Evolutionary conservation across 192 early-diverging fungal genomes (phyloP).

Genomic region (Powellomyces hirtus): DNA sequence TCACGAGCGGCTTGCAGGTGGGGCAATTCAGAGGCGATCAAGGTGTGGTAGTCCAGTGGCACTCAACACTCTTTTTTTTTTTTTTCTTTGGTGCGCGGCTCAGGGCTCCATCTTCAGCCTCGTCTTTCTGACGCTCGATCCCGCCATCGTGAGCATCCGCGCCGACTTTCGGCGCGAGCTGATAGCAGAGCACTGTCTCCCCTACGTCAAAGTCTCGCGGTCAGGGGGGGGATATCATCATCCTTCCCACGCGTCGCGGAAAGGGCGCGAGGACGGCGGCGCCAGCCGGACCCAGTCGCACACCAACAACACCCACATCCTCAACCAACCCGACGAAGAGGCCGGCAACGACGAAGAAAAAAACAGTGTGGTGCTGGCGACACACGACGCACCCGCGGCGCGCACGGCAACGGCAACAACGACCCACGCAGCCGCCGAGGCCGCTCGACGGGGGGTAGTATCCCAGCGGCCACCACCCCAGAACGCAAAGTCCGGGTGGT

Average conservation of each 20-base stretch:
- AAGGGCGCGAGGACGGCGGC: too few relatives aligned
- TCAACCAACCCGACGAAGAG: too few relatives aligned
- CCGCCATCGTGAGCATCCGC: background rate
- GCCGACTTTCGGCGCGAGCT: background rate
- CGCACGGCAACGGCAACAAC: too few relatives aligned
- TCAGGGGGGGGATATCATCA: too few relatives aligned
- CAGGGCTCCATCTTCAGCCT: background rate
- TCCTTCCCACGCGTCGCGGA: background rate
- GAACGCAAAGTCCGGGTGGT: too few relatives aligned
- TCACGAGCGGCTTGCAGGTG: background rate
- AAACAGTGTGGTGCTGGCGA: too few relatives aligned
- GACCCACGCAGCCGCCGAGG: too few relatives aligned
- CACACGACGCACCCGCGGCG: too few relatives aligned
- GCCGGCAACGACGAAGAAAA: too few relatives aligned
- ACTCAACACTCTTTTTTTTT: background rate
- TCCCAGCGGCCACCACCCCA: too few relatives aligned
- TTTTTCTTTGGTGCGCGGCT: background rate
- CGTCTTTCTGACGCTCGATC: slow-evolving; percentile 1
- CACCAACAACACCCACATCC: background rate
- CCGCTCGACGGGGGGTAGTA: too few relatives aligned
- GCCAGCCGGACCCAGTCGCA: background rate
- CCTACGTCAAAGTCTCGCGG: background rate
- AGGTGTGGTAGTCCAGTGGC: too few relatives aligned
- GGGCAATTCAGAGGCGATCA: background rate
- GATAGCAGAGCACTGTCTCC: background rate